Base-by-base conservation (phyloP, 768 basidiomycete genomes). In the Suillus occidentalis region DNA sequence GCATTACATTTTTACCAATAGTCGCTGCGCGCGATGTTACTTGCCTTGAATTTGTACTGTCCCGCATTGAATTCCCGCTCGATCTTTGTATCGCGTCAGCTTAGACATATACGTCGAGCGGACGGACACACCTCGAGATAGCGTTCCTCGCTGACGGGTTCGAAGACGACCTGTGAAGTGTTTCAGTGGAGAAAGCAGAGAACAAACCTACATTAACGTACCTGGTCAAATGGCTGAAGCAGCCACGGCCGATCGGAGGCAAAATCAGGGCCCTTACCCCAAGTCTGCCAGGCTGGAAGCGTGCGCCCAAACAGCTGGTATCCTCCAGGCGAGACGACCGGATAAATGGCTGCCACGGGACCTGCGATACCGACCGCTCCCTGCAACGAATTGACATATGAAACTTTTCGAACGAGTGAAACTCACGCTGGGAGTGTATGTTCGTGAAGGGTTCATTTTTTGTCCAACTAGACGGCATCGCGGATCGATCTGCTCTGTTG, bases 371-470 rank as follows among this genome's bases (percentile, higher is more conserved):
- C 89, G n/a, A 90, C 81, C 0, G 89, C 88, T 13, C 89, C 89
- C 84, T 88, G 71, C 0, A n/a, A 42, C n/a, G 31, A 56, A 28
- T 25, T 34, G 56, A 62, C 31, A 12, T 36, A 36, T 36, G 37
- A 43, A 63, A 18, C 18, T 37, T 34, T 31, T 2, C 7, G 39
- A 0, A 5, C 4, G 25, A 45, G 9, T 12, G 28, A 2, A 22
- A 73, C 80, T 49, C 71, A 86, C 87, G 47, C 84, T 78, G 10
- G 88, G 86, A 0, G 89, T 91, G 65, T 79, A 87, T 0, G 87
- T 88, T 9, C 89, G 77, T 0, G 88, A 88, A 0, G 89, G 89
- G 63, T 91, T 91, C 86, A 90, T 89, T 73, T 91, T 91, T 65
- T 90, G 89, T 0, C 85, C 87, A 6, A 87, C 80, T 0, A 91